phyloP scores from a whole-genome alignment of 208 protist genomes.

The Zelonia costaricensis region DNA sequence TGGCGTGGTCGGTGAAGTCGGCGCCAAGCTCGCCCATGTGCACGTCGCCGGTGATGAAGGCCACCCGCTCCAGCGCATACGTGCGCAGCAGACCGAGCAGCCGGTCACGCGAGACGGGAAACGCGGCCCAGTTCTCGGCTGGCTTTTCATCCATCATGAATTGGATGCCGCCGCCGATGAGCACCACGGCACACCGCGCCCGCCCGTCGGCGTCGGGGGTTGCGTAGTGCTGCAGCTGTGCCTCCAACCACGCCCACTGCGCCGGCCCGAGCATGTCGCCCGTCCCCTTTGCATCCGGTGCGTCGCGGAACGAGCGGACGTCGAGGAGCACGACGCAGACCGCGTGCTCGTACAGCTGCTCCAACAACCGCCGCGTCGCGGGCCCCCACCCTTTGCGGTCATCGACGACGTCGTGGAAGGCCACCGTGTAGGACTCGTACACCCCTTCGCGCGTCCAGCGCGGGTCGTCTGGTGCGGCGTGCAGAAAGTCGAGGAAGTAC shows the following conservation, averaged over 20 bases:
- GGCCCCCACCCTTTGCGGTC: slow-evolving; percentile 15
- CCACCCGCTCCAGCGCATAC: slow-evolving; percentile 50
- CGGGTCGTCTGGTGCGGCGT: slow-evolving; percentile 30
- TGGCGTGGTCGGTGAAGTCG: slow-evolving; percentile 41
- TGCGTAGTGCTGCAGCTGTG: slow-evolving; percentile 35
- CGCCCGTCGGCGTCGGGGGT: slow-evolving; percentile 6
- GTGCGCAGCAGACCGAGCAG: slow-evolving; percentile 54
- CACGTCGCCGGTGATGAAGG: slow-evolving; percentile 86
- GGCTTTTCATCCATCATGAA: slow-evolving; percentile 79
- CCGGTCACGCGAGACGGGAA: slow-evolving; percentile 52
- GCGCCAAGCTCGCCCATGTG: slow-evolving; percentile 82
- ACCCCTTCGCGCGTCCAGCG: slow-evolving; percentile 67
- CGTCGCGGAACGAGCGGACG: slow-evolving; percentile 77
- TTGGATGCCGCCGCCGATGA: slow-evolving; percentile 80
- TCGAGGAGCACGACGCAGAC: slow-evolving; percentile 81
- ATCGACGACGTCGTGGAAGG: slow-evolving; percentile 41
- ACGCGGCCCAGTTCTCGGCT: slow-evolving; percentile 75
- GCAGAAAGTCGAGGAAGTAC: slow-evolving; percentile 82
- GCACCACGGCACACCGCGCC: slow-evolving; percentile 58
- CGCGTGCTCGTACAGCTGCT: slow-evolving; percentile 49
- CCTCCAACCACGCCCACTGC: slow-evolving; percentile 86
- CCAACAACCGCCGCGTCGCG: slow-evolving; percentile 12
- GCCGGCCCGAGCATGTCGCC: slow-evolving; percentile 78
- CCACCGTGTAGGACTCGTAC: slow-evolving; percentile 55
- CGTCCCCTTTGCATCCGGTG: slow-evolving; percentile 37